A percentile compares a stretch with the other conserved stretches of the same genome.
Conservation (phyloP, 2,329 filamentous ascomycete species). For the Neopestalotiopsis clavispora region DNA sequence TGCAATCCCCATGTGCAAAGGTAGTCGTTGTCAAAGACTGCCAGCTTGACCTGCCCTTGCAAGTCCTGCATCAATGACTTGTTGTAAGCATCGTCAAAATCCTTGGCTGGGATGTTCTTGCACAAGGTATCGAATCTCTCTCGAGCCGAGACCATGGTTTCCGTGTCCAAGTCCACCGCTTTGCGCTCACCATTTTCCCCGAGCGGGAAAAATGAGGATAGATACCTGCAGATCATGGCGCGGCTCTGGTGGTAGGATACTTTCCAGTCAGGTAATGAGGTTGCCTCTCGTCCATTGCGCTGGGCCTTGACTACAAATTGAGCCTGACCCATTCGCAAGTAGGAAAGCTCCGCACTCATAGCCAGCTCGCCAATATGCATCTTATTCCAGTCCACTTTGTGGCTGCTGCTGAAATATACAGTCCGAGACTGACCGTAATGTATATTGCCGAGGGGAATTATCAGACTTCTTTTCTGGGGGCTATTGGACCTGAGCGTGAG, state of each 20-base stretch:
- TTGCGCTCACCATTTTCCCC: constrained; percentile 42
- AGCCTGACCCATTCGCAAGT: constrained; percentile 30
- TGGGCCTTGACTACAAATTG: constrained; percentile 12
- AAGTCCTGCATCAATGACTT: constrained; percentile 55
- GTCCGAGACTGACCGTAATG: constrained; percentile 67
- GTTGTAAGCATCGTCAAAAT: constrained; percentile 45
- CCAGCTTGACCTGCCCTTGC: constrained; percentile 55
- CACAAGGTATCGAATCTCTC: constrained; percentile 36
- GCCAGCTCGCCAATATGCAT: not conserved
- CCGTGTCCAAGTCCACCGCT: constrained; percentile 11
- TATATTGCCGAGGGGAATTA: constrained; percentile 53
- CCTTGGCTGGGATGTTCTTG: constrained; percentile 36
- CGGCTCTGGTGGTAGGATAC: constrained; percentile 59
- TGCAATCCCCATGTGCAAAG: constrained; percentile 61
- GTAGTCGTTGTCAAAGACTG: constrained; percentile 42
- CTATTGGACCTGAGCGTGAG: not conserved
- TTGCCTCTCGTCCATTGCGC: constrained; percentile 25
- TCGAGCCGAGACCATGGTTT: not conserved
- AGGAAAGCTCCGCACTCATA: constrained; percentile 42
- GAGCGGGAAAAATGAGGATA: constrained; percentile 50
- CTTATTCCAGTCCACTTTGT: not conserved
- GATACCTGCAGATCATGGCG: constrained; percentile 52
- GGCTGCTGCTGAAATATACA: constrained; percentile 45
- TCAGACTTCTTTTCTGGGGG: constrained; percentile 32
- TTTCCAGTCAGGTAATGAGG: constrained; percentile 36